Evolutionary conservation across 2,329 filamentous ascomycete species (phyloP).

Genomic region (Hansfordia pulvinata): DNA sequence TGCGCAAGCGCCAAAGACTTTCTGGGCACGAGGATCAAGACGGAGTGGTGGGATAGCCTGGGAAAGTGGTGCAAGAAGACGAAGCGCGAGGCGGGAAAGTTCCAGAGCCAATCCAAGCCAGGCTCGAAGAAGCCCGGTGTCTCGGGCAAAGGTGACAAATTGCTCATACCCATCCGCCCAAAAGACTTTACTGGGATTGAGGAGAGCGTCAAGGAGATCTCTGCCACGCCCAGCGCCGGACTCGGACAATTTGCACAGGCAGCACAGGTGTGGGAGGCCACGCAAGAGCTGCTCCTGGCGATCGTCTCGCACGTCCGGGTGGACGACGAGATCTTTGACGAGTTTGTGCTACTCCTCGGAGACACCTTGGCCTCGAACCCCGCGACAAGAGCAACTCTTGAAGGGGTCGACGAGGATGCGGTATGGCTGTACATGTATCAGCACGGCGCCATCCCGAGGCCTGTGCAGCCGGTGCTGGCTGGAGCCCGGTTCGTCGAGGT

Average conservation of each 20-base stretch:
- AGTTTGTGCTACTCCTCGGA: constrained; percentile 50
- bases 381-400: constrained; percentile 42
- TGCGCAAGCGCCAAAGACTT: constrained; percentile 70
- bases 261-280: constrained; percentile 49
- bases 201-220: no score
- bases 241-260: constrained; percentile 47
- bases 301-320: constrained; percentile 50
- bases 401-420: constrained; percentile 56
- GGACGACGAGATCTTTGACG: constrained; percentile 58
- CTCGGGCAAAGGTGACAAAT: constrained; percentile 3
- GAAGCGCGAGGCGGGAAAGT: constrained; percentile 23
- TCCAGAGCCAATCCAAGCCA: no score
- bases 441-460: constrained; percentile 22
- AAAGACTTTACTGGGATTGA: no score
- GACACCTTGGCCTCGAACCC: constrained; percentile 28
- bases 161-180: no score
- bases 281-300: constrained; percentile 42
- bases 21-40: constrained; percentile 59
- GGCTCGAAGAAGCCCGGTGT: constrained; percentile 3
- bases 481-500: constrained; percentile 23
- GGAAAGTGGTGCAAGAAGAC: constrained; percentile 30
- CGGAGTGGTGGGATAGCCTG: constrained; percentile 52
- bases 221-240: constrained; percentile 16
- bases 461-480: constrained; percentile 25
- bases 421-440: constrained; percentile 57